Evolutionary conservation across 768 basidiomycete species (phyloP).

Genomic region (Rubroboletus satanas): DNA sequence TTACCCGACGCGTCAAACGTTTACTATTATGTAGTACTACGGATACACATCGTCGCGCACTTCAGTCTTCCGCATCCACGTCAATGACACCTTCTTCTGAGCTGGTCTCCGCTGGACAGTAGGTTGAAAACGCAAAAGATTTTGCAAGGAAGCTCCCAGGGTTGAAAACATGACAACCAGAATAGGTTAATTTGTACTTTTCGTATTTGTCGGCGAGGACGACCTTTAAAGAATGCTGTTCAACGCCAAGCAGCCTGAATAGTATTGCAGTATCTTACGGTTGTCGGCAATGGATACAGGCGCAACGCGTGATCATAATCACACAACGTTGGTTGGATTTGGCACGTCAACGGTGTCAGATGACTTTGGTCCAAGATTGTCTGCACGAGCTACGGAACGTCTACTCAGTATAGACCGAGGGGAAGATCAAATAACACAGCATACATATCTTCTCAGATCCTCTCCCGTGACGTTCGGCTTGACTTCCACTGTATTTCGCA

Average conservation of each 20-base stretch:
- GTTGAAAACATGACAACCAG: slow-evolving; percentile 98
- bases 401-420: background rate
- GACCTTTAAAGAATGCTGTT: slow-evolving; percentile 45
- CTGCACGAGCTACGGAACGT: slow-evolving; percentile 73
- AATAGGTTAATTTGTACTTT: slow-evolving; percentile 93
- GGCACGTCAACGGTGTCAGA: slow-evolving; percentile 79
- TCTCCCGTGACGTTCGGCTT: slow-evolving; percentile 76
- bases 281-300: slow-evolving; percentile 90
- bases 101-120: slow-evolving; percentile 78
- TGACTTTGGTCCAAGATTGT: slow-evolving; percentile 94
- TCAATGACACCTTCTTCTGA: slow-evolving; percentile 72
- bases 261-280: slow-evolving; percentile 48
- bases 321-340: slow-evolving; percentile 81
- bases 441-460: slow-evolving; percentile 84
- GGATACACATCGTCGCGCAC: background rate
- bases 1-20: background rate
- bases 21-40: background rate
- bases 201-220: slow-evolving; percentile 96
- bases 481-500: slow-evolving; percentile 86
- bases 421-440: slow-evolving; percentile 26
- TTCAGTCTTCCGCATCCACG: slow-evolving; percentile 37
- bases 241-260: background rate
- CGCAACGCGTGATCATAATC: slow-evolving; percentile 92
- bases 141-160: slow-evolving; percentile 88
- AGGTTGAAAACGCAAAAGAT: slow-evolving; percentile 84